Evolutionary conservation across 2,329 filamentous ascomycete species (phyloP), one percentile per base, ranked within the genome.

Genomic region (Neonectria punicea): DNA sequence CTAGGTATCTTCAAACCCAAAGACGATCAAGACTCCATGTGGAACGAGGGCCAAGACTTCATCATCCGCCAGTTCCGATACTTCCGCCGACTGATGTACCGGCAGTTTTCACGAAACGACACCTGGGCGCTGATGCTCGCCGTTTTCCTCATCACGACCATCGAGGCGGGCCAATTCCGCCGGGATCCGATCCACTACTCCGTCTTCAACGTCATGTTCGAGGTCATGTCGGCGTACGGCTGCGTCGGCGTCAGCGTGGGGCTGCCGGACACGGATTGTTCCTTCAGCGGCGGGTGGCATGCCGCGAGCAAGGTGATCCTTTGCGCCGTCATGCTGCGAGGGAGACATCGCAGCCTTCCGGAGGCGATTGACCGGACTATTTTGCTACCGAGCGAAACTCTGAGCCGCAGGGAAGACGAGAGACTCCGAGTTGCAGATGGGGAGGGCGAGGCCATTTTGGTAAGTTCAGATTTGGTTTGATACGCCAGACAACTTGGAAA

Each of bases 161-260:
- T 41, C 16, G 39, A 41, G 16, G 8, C 39, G 14, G 14, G 14
- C 6, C 16, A 41, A 7, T 41, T 41, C 16, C 14, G 14, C 14
- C 14, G 14, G 8, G 13, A 41, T 6, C 39, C 39, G 13, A 10
- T 20, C 2, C 8, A 8, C 18, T 44, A 20, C 20, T 18, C 41
- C 41, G 53, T 56, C 2, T 56, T 56, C 25, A 28, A 44, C 11
- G 44, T 56, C 16, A 44, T 56, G 9, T 56, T 56, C 18, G 53
- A 56, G 53, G 53, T 44, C 30, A 22, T 30, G 18, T 58, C 55
- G n/a, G 55, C 44, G 2, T 58, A 58, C n/a, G 55, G 53, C 39
- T 30, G 18, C 3, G 53, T 58, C 5, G 55, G 55, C 14, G 22
- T 58, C 55, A 39, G 28, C 25, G 44, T 58, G 7, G 55, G 55